Percentiles rank a stretch among this genome's conserved stretches.
Conservation (phyloP, 176 grass and related monocot genomes). For the Eleusine indica region DNA sequence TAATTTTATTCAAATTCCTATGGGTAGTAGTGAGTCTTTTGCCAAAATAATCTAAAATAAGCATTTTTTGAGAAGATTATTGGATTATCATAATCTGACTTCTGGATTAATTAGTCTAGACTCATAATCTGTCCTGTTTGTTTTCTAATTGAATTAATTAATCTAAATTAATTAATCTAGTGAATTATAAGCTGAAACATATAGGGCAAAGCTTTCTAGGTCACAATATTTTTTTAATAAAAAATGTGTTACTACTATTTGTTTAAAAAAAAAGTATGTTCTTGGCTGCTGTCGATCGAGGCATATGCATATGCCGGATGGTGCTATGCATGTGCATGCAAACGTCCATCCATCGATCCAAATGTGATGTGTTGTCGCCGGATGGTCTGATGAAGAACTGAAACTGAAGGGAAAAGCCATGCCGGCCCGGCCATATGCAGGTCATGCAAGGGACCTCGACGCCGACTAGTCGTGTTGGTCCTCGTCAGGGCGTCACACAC, state of each 20-base stretch:
- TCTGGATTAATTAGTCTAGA: no score
- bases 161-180: no score
- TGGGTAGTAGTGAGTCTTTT: no score
- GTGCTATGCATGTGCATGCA: conserved; percentile 2
- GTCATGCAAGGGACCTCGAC: background rate
- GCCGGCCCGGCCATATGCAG: background rate
- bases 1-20: no score
- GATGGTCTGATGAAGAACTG: background rate
- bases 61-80: no score
- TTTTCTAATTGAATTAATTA: no score
- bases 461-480: conserved; percentile 34
- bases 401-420: conserved; percentile 9
- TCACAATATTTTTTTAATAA: background rate
- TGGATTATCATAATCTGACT: no score
- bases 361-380: conserved; percentile 11
- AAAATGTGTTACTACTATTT: no score
- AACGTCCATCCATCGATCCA: background rate
- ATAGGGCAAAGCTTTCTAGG: background rate
- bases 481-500: conserved; percentile 53
- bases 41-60: no score
- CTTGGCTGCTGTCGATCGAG: no score
- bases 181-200: no score
- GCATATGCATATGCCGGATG: background rate
- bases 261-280: background rate
- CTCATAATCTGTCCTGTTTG: no score